Evolutionary conservation across 148 eudicot species (phyloP).

Genomic region (Hydrangea macrophylla): DNA sequence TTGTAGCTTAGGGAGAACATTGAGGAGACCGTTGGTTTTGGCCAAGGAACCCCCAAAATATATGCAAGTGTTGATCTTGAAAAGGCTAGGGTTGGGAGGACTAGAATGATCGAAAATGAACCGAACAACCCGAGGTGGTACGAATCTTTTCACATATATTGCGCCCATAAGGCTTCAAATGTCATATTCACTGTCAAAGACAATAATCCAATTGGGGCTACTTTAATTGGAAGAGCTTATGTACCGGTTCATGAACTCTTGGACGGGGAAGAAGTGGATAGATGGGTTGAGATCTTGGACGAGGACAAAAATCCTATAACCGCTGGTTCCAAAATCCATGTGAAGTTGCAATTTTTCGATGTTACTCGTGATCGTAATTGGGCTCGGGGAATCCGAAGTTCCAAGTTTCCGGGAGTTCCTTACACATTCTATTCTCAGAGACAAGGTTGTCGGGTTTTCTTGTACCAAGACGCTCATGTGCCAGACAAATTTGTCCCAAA

Average conservation of each 20-base stretch:
- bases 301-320: conserved; percentile 52
- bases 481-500: conserved; percentile 67
- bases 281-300: conserved; percentile 70
- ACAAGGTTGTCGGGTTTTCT: conserved; percentile 63
- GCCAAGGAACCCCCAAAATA: conserved; percentile 64
- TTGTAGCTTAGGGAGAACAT: conserved; percentile 57
- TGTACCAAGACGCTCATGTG: conserved; percentile 77
- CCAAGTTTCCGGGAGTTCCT: conserved; percentile 74
- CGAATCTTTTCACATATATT: conserved; percentile 77
- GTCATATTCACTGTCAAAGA: conserved; percentile 73
- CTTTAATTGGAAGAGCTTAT: conserved; percentile 71
- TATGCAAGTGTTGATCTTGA: conserved; percentile 77
- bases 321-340: conserved; percentile 59
- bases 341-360: conserved; percentile 59
- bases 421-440: conserved; percentile 64
- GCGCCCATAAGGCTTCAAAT: conserved; percentile 58
- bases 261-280: conserved; percentile 59
- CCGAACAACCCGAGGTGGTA: conserved; percentile 66
- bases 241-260: conserved; percentile 53
- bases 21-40: conserved; percentile 63
- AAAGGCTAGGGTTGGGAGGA: conserved; percentile 70
- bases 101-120: conserved; percentile 60
- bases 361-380: conserved; percentile 49
- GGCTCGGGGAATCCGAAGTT: conserved; percentile 54
- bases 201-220: conserved; percentile 74